Base-by-base conservation (phyloP, 768 basidiomycete species). In the Vararia minispora region DNA sequence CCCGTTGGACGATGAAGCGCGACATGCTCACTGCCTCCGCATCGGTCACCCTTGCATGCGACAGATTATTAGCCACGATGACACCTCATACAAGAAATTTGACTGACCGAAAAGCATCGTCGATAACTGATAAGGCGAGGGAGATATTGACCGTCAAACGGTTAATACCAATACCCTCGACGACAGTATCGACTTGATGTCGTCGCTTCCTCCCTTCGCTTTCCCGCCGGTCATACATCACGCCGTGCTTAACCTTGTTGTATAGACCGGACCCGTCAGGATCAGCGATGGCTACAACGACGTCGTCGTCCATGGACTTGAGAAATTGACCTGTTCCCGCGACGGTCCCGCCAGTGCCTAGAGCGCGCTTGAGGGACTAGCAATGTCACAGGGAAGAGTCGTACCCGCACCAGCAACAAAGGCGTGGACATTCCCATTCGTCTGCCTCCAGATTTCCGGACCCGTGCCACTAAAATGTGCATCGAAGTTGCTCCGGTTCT, bases 21-120 rank as follows among this genome's bases (percentile, higher is more conserved):
- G 91, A 84, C 94, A 98, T 98, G 6, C 84, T 76, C 33, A 98
- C 88, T 0, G 94, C 94, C 59, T 99, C 94, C 2, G 72, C 78
- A 48, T 98, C 95, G 2, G 85, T 81, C 55, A 97, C 77, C 41
- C 92, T 92, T 8, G n/a, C 6, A 23, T 25, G 33, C 35, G 10
- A 26, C 27, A 23, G 39, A 34, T 20, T 35, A 17, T 41, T 10
- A 24, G 17, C 9, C n/a, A 16, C 13, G 10, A 34, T 11, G 35
- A 4, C 9, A 27, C 11, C 16, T 27, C 17, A 22, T 13, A 31
- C 38, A 38, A 27, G 34, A 27, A 17, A 49, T 57, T 35, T 7
- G 23, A 45, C 54, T 14, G 46, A 83, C 88, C 87, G 73, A 56
- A 90, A 85, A 0, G 87, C 89, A 50, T 97, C 88, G 51, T 92